Base-by-base conservation (phyloP, 805 yeast genomes). In the Cyberlindnera saturnus region DNA sequence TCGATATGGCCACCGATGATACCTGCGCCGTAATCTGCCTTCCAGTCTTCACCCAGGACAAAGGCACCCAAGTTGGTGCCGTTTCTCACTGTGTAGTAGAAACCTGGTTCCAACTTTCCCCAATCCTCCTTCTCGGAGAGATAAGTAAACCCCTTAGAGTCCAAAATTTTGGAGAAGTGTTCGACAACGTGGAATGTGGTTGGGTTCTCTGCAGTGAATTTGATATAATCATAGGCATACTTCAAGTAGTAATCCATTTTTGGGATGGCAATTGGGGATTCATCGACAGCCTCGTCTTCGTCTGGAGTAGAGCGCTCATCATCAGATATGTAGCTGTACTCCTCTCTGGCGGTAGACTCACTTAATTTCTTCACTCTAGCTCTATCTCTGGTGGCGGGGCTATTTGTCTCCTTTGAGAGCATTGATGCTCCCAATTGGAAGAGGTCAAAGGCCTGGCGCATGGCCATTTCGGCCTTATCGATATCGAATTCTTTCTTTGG, bases 1-100 rank as follows among this genome's bases (percentile, higher is more conserved):
- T 87, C 96, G 38, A 82, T 74, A 63, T 86, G 95, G n/a, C 81
- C 66, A 4, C 86, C 93, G 50, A 82, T 73, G 38, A 78, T 71
- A 38, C 87, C 93, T 2, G 81, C 79, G 44, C 88, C 87, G 35
- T 71, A 66, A 31, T 74, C 74, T 2, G 85, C 80, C 3, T 65
- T 66, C 84, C 90, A 87, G 34, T 77, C 63, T 34, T 67, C 57
- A 38, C 95, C 95, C 20, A 86, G 67, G 10, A 73, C 73, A 52
- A 86, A 86, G 1, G 95, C 93, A 19, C 77, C 75, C 29, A 87
- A 61, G 36, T 79, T 68, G 6, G 87, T 73, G 29, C 85, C 86
- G 57, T 78, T 81, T 62, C 96, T 75, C 20, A 73, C 67, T 14
- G 89, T 81, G 61, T 67, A 86, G 62, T 78, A 82, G 55, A 75